Percentiles rank a stretch among this genome's conserved stretches.
These are phyloP conservation scores for Solanum commersonii DNA, from an alignment of 257 asterid species.

Conservation along the genomic window DNA sequence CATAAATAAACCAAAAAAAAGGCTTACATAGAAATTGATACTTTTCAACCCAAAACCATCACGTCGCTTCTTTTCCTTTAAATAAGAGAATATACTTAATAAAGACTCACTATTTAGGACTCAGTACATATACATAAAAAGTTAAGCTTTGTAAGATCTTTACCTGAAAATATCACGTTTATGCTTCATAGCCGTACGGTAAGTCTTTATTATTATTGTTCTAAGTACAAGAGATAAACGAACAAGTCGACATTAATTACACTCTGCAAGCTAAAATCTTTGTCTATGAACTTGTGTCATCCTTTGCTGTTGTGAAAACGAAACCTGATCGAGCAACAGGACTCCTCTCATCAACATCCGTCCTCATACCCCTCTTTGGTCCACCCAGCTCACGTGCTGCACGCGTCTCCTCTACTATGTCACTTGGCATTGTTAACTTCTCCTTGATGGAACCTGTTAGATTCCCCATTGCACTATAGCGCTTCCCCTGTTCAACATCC, in stretches of 20 bases:
- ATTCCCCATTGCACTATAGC: slow-evolving; percentile 9
- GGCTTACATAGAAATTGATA: no score
- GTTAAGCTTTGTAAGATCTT: neutral
- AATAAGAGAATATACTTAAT: no score
- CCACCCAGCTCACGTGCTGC: slow-evolving; percentile 7
- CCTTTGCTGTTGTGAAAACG: neutral
- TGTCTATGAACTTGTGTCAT: neutral
- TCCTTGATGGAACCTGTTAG: slow-evolving; percentile 9
- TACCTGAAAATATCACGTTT: neutral
- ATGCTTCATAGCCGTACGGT: neutral
- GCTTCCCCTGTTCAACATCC: neutral
- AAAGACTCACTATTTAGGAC: no score
- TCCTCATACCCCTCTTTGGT: neutral
- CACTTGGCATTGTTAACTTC: slow-evolving; percentile 14
- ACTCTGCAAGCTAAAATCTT: neutral
- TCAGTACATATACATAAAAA: no score
- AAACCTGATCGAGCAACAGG: neutral
- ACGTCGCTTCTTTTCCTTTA: no score
- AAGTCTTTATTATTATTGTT: neutral
- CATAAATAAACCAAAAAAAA: no score
- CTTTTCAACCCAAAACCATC: no score
- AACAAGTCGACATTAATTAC: neutral
- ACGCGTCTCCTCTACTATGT: slow-evolving; percentile 2
- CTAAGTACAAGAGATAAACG: neutral
- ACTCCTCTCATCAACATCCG: neutral